Base-by-base conservation (phyloP, 2,329 filamentous ascomycete genomes). In the Penicillium sp. region DNA sequence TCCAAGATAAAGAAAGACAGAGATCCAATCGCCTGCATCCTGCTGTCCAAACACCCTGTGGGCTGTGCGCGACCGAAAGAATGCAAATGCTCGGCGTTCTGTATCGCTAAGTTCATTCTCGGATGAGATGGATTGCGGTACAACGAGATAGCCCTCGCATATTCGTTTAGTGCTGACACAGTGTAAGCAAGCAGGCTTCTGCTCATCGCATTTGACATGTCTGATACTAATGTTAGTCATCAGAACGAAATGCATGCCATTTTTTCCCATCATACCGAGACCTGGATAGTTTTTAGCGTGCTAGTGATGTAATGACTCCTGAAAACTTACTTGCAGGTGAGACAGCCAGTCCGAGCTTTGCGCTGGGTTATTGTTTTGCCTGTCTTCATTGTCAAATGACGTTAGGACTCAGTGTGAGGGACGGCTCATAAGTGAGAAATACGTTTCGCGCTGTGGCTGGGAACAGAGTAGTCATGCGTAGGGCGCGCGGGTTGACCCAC, bases 41-140 rank as follows among this genome's bases (percentile, higher is more conserved):
- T 37, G 54, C 8, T 52, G 42, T 8, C 54, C 54, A 48, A 57
- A 57, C 0, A 57, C 42, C 19, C 49, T 42, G 19, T 48, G 48
- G 2, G 35, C 41, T 10, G 54, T 57, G 19, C 41, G 42, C 5
- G 35, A 48, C 6, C 54, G 54, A 21, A 57, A 57, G n/a, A 52
- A 52, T n/a, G 47, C 41, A 25, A 57, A 57, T 10, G 54, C 54
- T 33, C 54, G 48, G 10, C 54, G 54, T 51, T 57, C 54, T 19
- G 47, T 33, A 17, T 57, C 54, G 4, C n/a, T 45, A 10, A 57
- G 19, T 15, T 17, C 40, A 13, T 57, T 35, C 33, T 35, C 54
- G 15, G 31, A n/a, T 5, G 54, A 41, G 1, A 57, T 35, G 15
- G 33, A 35, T 17, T 38, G 48, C 35, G 23, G 54, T 13, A 46